Conservation (phyloP, 805 yeast species). For the Zygoascus tannicola region DNA sequence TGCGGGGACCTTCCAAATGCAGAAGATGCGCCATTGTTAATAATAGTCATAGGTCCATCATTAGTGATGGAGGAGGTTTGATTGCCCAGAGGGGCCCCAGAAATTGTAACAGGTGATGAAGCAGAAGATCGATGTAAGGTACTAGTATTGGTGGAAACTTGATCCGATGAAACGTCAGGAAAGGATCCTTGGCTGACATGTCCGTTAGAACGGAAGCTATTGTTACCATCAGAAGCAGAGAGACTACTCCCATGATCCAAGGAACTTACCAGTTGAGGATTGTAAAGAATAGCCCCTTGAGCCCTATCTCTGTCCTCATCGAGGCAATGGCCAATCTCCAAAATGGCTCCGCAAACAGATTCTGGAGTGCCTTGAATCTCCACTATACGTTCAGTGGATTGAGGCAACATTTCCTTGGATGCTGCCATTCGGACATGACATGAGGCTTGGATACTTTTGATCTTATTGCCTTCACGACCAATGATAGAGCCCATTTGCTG, state of each 20-base stretch:
- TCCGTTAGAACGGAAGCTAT: too few relatives aligned
- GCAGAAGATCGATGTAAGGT: background rate
- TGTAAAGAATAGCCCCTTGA: constrained; percentile 54
- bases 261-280: constrained; percentile 11
- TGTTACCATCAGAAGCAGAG: background rate
- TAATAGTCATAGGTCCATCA: background rate
- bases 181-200: background rate
- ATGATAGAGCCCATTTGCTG: constrained; percentile 82
- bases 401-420: constrained; percentile 71
- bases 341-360: constrained; percentile 47
- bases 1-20: background rate
- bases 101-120: background rate
- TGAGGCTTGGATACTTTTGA: constrained; percentile 64
- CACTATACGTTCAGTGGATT: constrained; percentile 75
- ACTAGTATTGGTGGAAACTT: background rate
- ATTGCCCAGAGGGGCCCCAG: background rate
- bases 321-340: constrained; percentile 57
- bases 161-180: background rate
- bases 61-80: background rate
- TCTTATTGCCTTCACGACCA: constrained; percentile 74
- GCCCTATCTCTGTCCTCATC: constrained; percentile 65
- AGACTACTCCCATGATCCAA: background rate
- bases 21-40: background rate
- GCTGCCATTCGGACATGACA: constrained; percentile 75
- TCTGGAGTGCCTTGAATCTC: constrained; percentile 76